Conservation (phyloP, 257 asterid species). For the Pogostemon cablin region DNA sequence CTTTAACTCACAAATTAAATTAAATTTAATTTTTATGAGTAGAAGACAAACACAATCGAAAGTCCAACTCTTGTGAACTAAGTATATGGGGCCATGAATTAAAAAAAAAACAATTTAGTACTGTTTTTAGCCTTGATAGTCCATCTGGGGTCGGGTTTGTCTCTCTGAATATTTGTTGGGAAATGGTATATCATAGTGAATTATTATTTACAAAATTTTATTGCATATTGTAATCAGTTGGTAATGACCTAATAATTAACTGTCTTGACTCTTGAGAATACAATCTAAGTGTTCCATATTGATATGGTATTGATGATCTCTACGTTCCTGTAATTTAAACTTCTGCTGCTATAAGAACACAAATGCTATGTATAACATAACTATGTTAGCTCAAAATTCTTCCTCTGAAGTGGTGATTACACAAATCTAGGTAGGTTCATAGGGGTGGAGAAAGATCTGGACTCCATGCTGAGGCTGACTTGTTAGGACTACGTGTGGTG, state of each 20-base stretch:
- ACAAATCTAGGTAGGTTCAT: background rate
- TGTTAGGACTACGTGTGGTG: conserved; percentile 34
- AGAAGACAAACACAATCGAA: no score
- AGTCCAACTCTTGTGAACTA: no score
- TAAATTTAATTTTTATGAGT: no score
- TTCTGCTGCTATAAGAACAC: background rate
- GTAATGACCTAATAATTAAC: no score
- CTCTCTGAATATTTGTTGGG: conserved; percentile 34
- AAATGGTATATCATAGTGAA: no score
- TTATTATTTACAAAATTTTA: background rate
- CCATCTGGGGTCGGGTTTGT: conserved; percentile 47
- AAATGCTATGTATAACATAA: background rate
- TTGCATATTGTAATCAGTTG: background rate
- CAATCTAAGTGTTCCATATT: no score
- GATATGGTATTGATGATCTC: no score
- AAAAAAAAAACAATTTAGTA: conserved; percentile 31
- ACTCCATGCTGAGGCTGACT: conserved; percentile 43
- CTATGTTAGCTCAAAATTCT: background rate
- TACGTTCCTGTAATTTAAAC: no score
- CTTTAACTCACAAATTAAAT: no score
- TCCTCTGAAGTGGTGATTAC: background rate
- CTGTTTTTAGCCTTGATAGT: conserved; percentile 55
- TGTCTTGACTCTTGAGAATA: no score
- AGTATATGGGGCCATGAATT: no score
- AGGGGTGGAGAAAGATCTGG: conserved; percentile 42